Evolutionary conservation across 140 eudicot genomes (phyloP).

Genomic region (Flaveria floridana): DNA sequence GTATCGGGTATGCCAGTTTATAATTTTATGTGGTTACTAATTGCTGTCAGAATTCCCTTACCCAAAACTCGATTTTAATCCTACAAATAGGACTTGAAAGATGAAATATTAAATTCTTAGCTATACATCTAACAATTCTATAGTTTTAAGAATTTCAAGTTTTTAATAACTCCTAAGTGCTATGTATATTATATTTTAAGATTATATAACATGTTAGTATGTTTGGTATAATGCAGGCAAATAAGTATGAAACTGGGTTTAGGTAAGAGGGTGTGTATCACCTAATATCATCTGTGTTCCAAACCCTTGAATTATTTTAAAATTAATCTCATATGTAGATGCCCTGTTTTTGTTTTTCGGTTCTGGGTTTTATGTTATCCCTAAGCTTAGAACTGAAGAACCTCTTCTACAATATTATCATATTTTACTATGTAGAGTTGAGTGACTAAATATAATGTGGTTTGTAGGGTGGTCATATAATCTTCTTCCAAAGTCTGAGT

Average conservation of each 20-base stretch:
- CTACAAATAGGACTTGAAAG: neutral
- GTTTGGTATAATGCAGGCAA: neutral
- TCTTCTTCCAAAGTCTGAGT: slow-evolving; percentile 91
- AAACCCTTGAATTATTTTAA: neutral
- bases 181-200: neutral
- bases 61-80: neutral
- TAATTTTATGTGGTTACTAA: neutral
- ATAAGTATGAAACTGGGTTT: neutral
- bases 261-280: neutral
- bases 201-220: neutral
- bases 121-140: neutral
- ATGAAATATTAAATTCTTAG: neutral
- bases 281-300: neutral
- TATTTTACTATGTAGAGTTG: neutral
- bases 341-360: neutral
- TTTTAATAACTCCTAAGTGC: neutral
- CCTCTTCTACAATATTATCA: neutral
- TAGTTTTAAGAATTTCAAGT: neutral
- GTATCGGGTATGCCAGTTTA: neutral
- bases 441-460: neutral
- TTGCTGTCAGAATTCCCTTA: neutral
- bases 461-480: slow-evolving; percentile 87
- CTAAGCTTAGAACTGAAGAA: neutral
- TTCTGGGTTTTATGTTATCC: neutral
- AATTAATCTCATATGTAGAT: too few relatives aligned